phyloP scores from a whole-genome alignment of 2,329 filamentous ascomycete genomes.

The Cladophialophora carrionii region DNA sequence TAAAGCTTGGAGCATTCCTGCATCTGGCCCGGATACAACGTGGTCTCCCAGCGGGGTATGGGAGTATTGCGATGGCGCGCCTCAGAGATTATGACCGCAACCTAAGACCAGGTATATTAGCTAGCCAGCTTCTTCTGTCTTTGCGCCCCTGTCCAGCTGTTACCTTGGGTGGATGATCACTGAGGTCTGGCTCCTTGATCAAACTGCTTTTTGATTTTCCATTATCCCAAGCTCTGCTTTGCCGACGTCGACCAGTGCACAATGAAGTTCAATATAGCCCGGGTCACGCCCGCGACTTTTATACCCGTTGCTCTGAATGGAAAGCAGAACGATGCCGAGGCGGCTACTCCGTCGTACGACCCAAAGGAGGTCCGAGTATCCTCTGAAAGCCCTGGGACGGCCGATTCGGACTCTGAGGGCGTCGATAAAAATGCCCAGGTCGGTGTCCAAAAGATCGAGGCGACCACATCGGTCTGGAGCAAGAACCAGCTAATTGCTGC shows the following conservation, averaged over 20 bases:
- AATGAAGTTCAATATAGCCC: conserved; percentile 15
- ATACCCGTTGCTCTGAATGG: conserved; percentile 6
- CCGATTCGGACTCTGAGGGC: conserved; percentile 12
- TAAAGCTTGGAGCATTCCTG: not conserved
- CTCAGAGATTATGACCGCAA: not conserved
- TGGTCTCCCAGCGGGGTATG: not conserved
- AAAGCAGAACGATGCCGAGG: conserved; percentile 6
- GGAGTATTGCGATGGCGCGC: not conserved
- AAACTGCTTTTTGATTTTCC: not conserved
- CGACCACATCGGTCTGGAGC: conserved; percentile 47
- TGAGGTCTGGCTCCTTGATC: not conserved
- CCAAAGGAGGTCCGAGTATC: not conserved
- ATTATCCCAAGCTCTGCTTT: not conserved
- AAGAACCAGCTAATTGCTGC: conserved; percentile 32
- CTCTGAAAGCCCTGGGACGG: not conserved
- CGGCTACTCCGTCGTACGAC: not conserved
- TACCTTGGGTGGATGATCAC: not conserved
- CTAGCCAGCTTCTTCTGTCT: not conserved
- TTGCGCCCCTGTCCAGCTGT: not conserved
- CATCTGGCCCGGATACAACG: not conserved
- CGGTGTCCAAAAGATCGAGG: conserved; percentile 50
- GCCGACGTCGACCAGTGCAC: not conserved
- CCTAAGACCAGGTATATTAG: not conserved
- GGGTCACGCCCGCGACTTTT: conserved; percentile 8
- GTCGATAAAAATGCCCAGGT: conserved; percentile 40